Evolutionary conservation across 352 stramenopile species (phyloP).

Genomic region (Phytophthora constricta): DNA sequence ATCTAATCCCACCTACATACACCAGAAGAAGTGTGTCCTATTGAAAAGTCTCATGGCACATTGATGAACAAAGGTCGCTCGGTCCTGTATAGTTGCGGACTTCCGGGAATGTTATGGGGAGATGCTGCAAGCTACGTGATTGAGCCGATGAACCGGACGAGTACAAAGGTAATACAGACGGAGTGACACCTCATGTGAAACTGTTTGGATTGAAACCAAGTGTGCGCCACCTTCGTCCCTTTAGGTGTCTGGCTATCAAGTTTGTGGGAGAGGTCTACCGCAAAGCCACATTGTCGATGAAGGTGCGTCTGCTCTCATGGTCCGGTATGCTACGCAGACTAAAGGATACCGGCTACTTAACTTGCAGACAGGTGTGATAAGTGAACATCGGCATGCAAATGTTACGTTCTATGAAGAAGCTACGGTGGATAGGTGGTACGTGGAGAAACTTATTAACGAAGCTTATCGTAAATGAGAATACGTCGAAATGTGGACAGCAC

Average conservation of each 20-base stretch:
- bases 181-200: slow-evolving; percentile 14
- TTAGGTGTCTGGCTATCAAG: slow-evolving; percentile 14
- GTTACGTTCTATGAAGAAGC: slow-evolving; percentile 15
- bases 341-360: slow-evolving; percentile 14
- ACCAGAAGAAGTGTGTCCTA: slow-evolving; percentile 10
- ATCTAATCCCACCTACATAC: slow-evolving; percentile 21
- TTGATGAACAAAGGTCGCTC: slow-evolving; percentile 14
- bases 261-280: slow-evolving; percentile 21
- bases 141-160: slow-evolving; percentile 7
- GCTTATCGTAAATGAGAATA: slow-evolving; percentile 3
- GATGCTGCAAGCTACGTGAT: slow-evolving; percentile 16
- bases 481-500: slow-evolving; percentile 4
- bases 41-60: slow-evolving; percentile 2
- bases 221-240: slow-evolving; percentile 7
- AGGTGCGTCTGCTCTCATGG: neutral
- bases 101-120: slow-evolving; percentile 10
- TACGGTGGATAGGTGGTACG: neutral
- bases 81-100: slow-evolving; percentile 7
- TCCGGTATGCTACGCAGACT: slow-evolving; percentile 1
- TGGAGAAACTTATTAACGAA: slow-evolving; percentile 9
- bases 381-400: slow-evolving; percentile 10
- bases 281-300: slow-evolving; percentile 11
- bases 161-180: slow-evolving; percentile 11
- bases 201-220: slow-evolving; percentile 11
- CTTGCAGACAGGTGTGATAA: slow-evolving; percentile 4